Evolutionary conservation across 805 yeast species (phyloP), one percentile per base, ranked within the genome.

Genomic region (Lipomyces spencermartinsiae): DNA sequence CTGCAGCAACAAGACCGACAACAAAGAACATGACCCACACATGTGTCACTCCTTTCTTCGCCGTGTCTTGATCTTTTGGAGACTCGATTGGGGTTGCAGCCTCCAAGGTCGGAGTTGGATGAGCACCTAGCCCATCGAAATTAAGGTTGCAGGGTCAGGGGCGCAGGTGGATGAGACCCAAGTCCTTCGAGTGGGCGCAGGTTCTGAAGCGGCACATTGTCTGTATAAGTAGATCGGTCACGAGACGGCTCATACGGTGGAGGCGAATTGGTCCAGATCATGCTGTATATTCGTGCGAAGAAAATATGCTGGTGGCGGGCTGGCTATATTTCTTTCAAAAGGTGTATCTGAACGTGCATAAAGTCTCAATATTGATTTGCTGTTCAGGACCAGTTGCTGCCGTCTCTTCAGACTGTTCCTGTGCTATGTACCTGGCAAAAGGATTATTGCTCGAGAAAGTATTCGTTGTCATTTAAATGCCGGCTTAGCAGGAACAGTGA

Each of bases 271-370:
- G 22, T 16, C 49, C 14, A 43, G 9, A 43, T 14, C 49, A 8
- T 14, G 5, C 16, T 43, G 49, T 16, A 14, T 9, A 9, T 14
- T 37, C 14, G 43, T 10, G 43, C 29, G 29, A 25, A 9, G 43
- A 37, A 37, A 37, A 37, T 37, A 43, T 43, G 49, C 49, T 43
- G 49, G 49, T 43, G 49, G 49, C 49, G 49, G 49, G 19, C 49
- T 43, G 49, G 2, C 16, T 2, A 43, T 43, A 43, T 43, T 43
- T 43, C 49, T 43, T 14, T n/a, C 16, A 14, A 16, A 7, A 7
- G 8, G 16, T 2, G 16, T 16, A 16, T 2, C 8, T 43, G 49
- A 14, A 14, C 8, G 19, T 16, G 4, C 19, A 35, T 35, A 25
- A n/a, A 35, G 39, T 14, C 19, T 43, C 49, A 43, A n/a, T 16